phyloP scores from a whole-genome alignment of 371 early-diverging fungal species.

The Coemansia sp. region DNA sequence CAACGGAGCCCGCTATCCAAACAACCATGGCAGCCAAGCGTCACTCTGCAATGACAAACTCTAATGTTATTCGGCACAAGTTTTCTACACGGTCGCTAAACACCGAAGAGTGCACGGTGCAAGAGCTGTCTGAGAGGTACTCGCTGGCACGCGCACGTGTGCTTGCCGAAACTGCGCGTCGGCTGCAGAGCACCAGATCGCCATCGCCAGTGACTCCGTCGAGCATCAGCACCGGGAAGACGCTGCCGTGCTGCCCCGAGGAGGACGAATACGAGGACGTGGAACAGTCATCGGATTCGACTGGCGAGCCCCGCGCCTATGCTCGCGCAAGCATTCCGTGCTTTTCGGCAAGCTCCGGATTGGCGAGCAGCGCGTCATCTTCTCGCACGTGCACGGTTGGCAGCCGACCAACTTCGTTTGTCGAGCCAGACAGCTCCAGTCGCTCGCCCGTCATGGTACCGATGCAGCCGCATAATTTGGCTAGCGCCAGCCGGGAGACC shows the following conservation, averaged over 20 bases:
- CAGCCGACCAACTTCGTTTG: constrained; percentile 23
- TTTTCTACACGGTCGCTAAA: constrained; percentile 4
- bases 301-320: constrained; percentile 1
- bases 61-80: neutral
- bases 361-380: constrained; percentile 23
- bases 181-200: constrained; percentile 26
- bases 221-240: constrained; percentile 38
- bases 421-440: constrained; percentile 2
- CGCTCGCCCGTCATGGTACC: neutral
- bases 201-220: constrained; percentile 35
- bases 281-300: neutral
- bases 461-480: constrained; percentile 20
- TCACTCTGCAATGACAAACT: neutral
- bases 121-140: constrained; percentile 17
- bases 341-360: constrained; percentile 3
- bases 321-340: constrained; percentile 22
- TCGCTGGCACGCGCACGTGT: constrained; percentile 33
- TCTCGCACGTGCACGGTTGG: constrained; percentile 10
- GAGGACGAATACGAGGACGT: constrained; percentile 24
- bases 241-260: constrained; percentile 40
- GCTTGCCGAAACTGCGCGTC: constrained; percentile 36
- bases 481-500: constrained; percentile 23
- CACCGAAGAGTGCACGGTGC: neutral
- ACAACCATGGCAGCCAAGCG: neutral
- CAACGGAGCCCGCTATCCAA: neutral